Conservation (phyloP, 345 rosid genomes). For the Barbarea vulgaris region DNA sequence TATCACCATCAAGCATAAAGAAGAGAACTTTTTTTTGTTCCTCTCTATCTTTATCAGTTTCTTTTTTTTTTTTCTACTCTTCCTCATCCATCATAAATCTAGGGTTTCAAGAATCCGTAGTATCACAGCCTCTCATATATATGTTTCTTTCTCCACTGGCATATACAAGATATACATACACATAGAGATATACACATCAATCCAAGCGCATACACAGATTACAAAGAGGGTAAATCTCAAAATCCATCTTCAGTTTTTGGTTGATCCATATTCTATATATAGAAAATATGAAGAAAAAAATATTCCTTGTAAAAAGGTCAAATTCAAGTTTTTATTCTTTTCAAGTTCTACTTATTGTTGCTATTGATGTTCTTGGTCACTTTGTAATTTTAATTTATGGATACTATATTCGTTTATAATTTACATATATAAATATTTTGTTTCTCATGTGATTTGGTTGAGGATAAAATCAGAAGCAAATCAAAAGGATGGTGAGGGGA, state of each 20-base stretch:
- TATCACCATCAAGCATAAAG: neutral
- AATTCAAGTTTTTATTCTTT: neutral
- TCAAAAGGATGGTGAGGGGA: slow-evolving; percentile 78
- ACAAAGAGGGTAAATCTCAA: slow-evolving; percentile 35
- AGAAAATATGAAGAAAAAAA: neutral
- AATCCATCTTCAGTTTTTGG: slow-evolving; percentile 16
- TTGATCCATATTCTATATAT: slow-evolving; percentile 43
- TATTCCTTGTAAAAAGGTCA: neutral
- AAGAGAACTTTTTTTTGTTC: neutral
- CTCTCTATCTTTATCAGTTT: neutral
- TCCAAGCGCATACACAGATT: slow-evolving; percentile 18
- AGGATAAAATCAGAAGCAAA: neutral
- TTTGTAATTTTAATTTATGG: neutral
- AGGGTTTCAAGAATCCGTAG: slow-evolving; percentile 49
- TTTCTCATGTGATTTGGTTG: neutral
- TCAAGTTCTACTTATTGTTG: neutral
- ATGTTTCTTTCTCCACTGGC: slow-evolving; percentile 1
- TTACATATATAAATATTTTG: neutral
- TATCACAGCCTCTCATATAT: slow-evolving; percentile 18
- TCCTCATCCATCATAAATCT: slow-evolving; percentile 36
- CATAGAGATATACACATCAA: slow-evolving; percentile 19
- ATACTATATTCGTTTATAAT: slow-evolving; percentile 5
- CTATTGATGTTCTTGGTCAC: slow-evolving; percentile 18
- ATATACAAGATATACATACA: slow-evolving; percentile 11
- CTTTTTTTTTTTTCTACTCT: neutral